Evolutionary conservation across 2,329 filamentous ascomycete genomes (phyloP).

Genomic region (Penicillium decumbens): DNA sequence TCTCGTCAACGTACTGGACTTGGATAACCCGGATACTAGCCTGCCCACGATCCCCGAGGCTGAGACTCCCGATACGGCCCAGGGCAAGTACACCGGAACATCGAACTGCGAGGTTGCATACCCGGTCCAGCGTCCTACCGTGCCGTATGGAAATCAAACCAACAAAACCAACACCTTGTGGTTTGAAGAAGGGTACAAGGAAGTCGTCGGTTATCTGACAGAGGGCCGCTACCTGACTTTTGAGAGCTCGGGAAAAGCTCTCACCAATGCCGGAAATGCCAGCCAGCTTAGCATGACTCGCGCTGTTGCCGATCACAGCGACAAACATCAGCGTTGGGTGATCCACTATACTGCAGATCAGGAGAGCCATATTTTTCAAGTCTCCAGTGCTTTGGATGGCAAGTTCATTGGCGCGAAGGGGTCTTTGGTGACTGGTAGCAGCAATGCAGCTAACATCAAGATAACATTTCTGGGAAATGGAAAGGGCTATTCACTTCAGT

Average conservation of each 20-base stretch:
- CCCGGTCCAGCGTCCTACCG: constrained; percentile 37
- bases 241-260: constrained; percentile 44
- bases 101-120: constrained; percentile 44
- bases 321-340: constrained; percentile 48
- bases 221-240: constrained; percentile 54
- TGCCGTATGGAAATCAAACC: constrained; percentile 47
- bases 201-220: constrained; percentile 49
- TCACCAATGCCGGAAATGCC: constrained; percentile 32
- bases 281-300: constrained; percentile 17
- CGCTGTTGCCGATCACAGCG: constrained; percentile 37
- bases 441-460: constrained; percentile 27
- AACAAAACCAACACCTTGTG: constrained; percentile 33
- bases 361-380: constrained; percentile 36
- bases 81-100: constrained; percentile 46
- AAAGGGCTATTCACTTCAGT: constrained; percentile 32
- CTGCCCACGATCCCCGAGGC: constrained; percentile 47
- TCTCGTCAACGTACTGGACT: constrained; percentile 47
- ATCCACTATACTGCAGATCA: constrained; percentile 40
- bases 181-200: constrained; percentile 54
- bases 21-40: constrained; percentile 47
- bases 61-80: constrained; percentile 42
- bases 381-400: constrained; percentile 43
- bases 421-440: constrained; percentile 17
- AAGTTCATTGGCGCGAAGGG: constrained; percentile 32
- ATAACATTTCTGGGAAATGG: constrained; percentile 36